Base-by-base conservation (phyloP, 306 rosid genomes). In the Fagus crenata region DNA sequence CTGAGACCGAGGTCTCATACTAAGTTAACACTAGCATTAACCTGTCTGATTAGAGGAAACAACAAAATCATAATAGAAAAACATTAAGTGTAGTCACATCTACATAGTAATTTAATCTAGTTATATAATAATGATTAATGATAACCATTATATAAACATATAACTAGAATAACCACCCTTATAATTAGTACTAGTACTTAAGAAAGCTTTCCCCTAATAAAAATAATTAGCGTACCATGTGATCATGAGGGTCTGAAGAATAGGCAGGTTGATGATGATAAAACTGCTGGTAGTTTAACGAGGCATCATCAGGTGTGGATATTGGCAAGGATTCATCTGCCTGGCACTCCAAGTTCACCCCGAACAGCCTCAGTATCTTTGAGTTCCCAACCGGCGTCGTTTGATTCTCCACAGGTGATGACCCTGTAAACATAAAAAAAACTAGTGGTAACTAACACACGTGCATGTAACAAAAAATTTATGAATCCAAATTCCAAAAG, bases 291-390 rank as follows among this genome's bases (percentile, higher is more conserved):
- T 40, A 78, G 13, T 81, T 46, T 58, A 88, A 6, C 77, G 79
- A 80, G 4, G 91, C 87, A 54, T 75, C 80, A 73, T 78, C 83
- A 1, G 91, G 86, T 54, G 78, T 80, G 3, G 88, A 89, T 42
- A 22, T 22, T 22, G 92, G 88, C 75, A 87, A 92, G 12, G 93
- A 79, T 46, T 76, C 41, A 36, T 82, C 82, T 5, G 89, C 37
- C 80, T 96, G 93, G 85, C 91, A 96, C 83, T 92, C 97, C 91
- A 96, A 77, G 89, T 92, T 84, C 71, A 96, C 99, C 11, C 99
- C 99, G 53, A 96, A 96, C 13, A 96, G 81, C 90, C 99, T 88
- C 79, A 96, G 87, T 63, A 85, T 87, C 82, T 77, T 96, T 2
- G 97, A 90, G 84, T 81, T 78, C 53, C 51, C 80, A 33, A 77